phyloP scores from a whole-genome alignment of 176 grass and related monocot species.

The Urochloa ruziziensis region DNA sequence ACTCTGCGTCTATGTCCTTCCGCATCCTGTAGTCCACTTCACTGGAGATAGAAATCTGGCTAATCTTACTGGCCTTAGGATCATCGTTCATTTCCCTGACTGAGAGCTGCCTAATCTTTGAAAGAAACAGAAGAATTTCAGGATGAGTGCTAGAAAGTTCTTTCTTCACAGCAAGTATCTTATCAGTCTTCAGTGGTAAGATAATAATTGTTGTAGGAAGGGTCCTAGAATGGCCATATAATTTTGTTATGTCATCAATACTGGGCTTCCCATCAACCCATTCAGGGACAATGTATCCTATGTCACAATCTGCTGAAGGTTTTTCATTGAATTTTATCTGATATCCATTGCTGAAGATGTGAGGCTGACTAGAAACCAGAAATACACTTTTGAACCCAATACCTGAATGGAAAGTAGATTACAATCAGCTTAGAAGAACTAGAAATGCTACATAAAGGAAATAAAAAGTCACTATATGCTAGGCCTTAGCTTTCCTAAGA shows the following conservation, averaged over 20 bases:
- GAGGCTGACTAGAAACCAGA: constrained; percentile 46
- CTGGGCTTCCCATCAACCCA: constrained; percentile 44
- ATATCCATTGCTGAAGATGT: constrained; percentile 67
- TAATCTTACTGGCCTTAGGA: constrained; percentile 3
- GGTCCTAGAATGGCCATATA: constrained; percentile 34
- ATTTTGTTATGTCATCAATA: constrained; percentile 19
- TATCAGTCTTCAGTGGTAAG: constrained; percentile 53
- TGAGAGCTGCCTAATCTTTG: constrained; percentile 43
- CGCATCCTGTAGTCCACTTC: constrained; percentile 21
- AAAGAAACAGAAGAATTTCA: constrained; percentile 52
- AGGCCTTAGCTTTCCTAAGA: not conserved
- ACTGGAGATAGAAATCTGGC: constrained; percentile 48
- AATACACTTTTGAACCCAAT: constrained; percentile 73
- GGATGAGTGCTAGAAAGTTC: constrained; percentile 50
- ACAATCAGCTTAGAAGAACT: not conserved
- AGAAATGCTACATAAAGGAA: not conserved
- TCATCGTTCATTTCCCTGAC: constrained; percentile 18
- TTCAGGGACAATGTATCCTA: constrained; percentile 60
- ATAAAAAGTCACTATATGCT: not conserved
- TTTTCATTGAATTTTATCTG: constrained; percentile 57
- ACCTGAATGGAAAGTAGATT: constrained; percentile 21
- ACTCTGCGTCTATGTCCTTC: constrained; percentile 41
- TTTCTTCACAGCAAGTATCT: constrained; percentile 41
- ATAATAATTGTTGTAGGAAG: constrained; percentile 46
- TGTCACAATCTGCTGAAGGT: constrained; percentile 38